A percentile compares a stretch with the other conserved stretches of the same genome.
Evolutionary conservation across 176 grass and related monocot genomes (phyloP).

Genomic region (Poa annua): DNA sequence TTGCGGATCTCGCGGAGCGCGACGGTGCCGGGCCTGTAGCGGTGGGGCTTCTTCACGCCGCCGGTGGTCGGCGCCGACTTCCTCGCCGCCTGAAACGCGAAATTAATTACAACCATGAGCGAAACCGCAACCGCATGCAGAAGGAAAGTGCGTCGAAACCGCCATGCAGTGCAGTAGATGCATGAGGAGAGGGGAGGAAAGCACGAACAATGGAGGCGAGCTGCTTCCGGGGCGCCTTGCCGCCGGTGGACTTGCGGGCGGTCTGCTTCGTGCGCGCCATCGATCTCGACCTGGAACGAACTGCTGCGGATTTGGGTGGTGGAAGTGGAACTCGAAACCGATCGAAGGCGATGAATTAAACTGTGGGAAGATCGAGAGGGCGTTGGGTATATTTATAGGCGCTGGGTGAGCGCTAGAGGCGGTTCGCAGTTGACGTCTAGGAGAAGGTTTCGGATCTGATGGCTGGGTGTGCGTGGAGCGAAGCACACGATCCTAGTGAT

Average conservation of each 20-base stretch:
- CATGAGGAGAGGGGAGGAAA: not conserved
- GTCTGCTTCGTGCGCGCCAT: constrained; percentile 11
- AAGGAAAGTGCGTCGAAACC: no score
- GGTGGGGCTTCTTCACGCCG: constrained; percentile 21
- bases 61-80: constrained; percentile 62
- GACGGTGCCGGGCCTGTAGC: constrained; percentile 36
- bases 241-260: constrained; percentile 11
- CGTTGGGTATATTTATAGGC: not conserved
- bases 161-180: no score
- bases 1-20: not conserved
- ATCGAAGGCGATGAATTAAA: not conserved
- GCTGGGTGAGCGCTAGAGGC: not conserved
- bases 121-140: not conserved
- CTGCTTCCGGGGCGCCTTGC: not conserved
- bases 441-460: not conserved
- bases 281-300: not conserved
- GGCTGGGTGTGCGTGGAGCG: not conserved
- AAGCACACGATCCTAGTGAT: not conserved
- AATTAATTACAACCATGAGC: not conserved
- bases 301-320: not conserved
- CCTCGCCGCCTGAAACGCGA: constrained; percentile 35
- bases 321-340: not conserved
- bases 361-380: not conserved
- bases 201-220: not conserved
- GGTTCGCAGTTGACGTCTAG: not conserved